phyloP scores from a whole-genome alignment of 1,284 basidiomycete species.

The Hortiboletus rubellus region DNA sequence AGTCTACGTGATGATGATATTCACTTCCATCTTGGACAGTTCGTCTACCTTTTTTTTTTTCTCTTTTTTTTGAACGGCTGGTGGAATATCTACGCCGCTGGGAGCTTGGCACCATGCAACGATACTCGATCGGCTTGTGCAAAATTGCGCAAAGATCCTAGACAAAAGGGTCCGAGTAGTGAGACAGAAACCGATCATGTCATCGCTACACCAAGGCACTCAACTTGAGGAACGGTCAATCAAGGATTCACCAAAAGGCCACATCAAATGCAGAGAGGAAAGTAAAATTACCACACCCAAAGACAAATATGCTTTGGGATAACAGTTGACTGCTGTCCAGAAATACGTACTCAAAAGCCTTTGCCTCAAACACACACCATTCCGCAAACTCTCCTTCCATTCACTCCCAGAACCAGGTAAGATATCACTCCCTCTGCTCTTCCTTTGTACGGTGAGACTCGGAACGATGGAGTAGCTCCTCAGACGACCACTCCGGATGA shows the following conservation, averaged over 20 bases:
- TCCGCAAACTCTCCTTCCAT: conserved; percentile 52
- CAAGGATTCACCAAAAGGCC: neutral
- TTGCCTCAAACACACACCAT: conserved; percentile 48
- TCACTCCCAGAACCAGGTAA: conserved; percentile 49
- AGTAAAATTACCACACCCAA: neutral
- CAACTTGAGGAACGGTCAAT: neutral
- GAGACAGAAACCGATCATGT: neutral
- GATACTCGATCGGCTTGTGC: conserved; percentile 7
- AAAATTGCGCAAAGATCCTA: neutral
- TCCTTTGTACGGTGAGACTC: conserved; percentile 62
- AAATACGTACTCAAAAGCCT: neutral
- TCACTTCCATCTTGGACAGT: neutral
- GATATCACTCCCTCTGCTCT: conserved; percentile 55
- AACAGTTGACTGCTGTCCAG: neutral
- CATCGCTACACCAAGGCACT: neutral
- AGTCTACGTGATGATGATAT: too few species aligned
- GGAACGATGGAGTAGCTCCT: conserved; percentile 63
- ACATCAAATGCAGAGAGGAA: neutral
- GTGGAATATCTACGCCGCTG: conserved; percentile 9
- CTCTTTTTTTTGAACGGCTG: conserved; percentile 8
- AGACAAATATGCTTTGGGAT: neutral
- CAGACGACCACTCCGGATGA: conserved; percentile 55
- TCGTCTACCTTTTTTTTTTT: neutral
- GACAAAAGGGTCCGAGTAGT: neutral
- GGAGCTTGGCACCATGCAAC: conserved; percentile 12